Evolutionary conservation across 1,284 basidiomycete species (phyloP), one percentile per base, ranked within the genome.

Genomic region (Irpex sp.): DNA sequence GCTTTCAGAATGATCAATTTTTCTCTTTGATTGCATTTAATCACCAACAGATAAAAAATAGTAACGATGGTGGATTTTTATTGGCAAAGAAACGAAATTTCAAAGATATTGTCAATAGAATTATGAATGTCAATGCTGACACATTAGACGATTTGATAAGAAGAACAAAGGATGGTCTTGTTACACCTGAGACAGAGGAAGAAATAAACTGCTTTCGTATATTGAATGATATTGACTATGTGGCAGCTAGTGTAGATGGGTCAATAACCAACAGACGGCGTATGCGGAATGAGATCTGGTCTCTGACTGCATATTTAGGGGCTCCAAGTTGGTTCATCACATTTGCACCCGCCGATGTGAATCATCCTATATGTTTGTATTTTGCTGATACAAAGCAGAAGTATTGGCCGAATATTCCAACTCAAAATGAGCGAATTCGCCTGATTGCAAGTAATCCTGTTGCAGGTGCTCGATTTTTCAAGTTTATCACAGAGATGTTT

Each of bases 371-470:
- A 13, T 13, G n/a, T 31, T 17, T 56, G 31, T 56, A 56, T 17
- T 56, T 21, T 37, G 54, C 54, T 33, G 54, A 21, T 13, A 17
- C 7, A 8, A 17, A 56, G 9, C 26, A 56, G 8, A 56, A 13
- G 11, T 56, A 11, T 21, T 37, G 31, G 8, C 49, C 49, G 7
- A 8, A 51, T 8, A 51, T 51, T 13, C 17, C 17, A 51, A 17
- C 8, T 33, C 50, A 62, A n/a, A 49, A 56, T 26, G 61, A 62
- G 7, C 9, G 63, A 19, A 26, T 64, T 15, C 49, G 61, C 17
- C 35, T 59, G n/a, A 69, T 76, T 57, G 65, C 70, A 13, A 60
- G 65, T 1, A 77, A 77, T 70, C 73, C 75, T 19, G 74, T 74
- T 9, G 74, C 64, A 3, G 37, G 64, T 43, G 57, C 64, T 13